These are phyloP conservation scores for Fagopyrum esculentum DNA, from an alignment of 148 eudicot genomes.

Conservation along the genomic window DNA sequence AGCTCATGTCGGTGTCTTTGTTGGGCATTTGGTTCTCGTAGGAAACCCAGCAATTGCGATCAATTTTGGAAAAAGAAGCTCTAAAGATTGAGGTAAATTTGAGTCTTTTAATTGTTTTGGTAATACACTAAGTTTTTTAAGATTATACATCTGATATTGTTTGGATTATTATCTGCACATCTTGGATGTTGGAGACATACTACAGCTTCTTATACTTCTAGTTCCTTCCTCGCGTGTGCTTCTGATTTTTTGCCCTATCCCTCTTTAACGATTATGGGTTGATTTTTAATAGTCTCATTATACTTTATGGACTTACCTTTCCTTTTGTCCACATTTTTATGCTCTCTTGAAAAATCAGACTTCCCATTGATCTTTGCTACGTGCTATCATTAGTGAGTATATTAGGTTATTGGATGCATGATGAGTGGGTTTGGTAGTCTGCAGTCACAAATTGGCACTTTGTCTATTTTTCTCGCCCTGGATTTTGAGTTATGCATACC, in stretches of 20 bases:
- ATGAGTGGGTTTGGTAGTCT: not conserved
- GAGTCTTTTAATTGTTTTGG: not conserved
- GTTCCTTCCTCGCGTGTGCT: not conserved
- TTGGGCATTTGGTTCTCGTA: constrained; percentile 22
- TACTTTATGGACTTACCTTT: not conserved
- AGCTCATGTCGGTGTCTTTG: constrained; percentile 7
- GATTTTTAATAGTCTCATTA: no score
- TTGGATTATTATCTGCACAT: not conserved
- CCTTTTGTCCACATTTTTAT: not conserved
- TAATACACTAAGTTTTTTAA: not conserved
- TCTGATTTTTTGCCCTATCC: not conserved
- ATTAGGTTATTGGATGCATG: not conserved
- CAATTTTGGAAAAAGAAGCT: constrained; percentile 60
- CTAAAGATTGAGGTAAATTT: constrained; percentile 63
- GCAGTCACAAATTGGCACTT: not conserved
- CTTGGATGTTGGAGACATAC: not conserved
- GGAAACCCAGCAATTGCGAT: constrained; percentile 80
- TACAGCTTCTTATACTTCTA: not conserved
- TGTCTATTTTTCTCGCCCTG: not conserved
- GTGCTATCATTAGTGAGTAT: not conserved
- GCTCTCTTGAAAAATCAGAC: not conserved
- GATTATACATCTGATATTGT: not conserved
- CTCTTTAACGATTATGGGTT: not conserved
- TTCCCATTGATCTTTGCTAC: not conserved
- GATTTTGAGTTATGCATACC: not conserved